Evolutionary conservation across 176 grass and related monocot genomes (phyloP).

Genomic region (Oryza rufipogon): DNA sequence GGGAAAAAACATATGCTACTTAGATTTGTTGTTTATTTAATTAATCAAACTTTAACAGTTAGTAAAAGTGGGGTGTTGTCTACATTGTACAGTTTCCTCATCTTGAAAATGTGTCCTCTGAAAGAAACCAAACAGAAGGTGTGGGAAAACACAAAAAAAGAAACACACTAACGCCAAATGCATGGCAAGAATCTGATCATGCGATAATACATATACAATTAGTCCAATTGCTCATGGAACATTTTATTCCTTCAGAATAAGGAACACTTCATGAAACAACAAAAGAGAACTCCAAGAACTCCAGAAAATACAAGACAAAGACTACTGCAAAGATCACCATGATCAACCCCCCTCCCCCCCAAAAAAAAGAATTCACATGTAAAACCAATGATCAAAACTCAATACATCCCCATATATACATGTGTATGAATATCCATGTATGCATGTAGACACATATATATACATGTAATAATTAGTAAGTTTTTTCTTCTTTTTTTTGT

Average conservation of each 20-base stretch:
- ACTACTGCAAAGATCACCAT: background rate
- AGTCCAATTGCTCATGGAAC: background rate
- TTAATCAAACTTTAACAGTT: background rate
- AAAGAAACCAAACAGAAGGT: background rate
- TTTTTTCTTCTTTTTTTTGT: background rate
- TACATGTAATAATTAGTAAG: background rate
- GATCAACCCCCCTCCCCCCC: background rate
- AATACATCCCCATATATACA: too few species aligned
- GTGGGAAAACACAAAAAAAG: background rate
- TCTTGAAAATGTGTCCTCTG: background rate
- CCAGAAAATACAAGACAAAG: conserved; percentile 16
- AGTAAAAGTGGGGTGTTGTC: background rate
- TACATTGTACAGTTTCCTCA: background rate
- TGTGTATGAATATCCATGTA: background rate
- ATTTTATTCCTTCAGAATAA: background rate
- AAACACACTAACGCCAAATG: background rate
- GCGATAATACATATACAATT: background rate
- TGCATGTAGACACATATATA: background rate
- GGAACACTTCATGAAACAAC: background rate
- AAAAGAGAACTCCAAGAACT: background rate
- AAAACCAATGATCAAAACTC: too few species aligned
- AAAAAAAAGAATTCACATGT: background rate
- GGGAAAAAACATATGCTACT: background rate
- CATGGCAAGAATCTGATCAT: background rate
- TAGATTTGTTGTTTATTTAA: background rate